phyloP scores from a whole-genome alignment of 2,329 filamentous ascomycete species.

The Stemphylium lycopersici region DNA sequence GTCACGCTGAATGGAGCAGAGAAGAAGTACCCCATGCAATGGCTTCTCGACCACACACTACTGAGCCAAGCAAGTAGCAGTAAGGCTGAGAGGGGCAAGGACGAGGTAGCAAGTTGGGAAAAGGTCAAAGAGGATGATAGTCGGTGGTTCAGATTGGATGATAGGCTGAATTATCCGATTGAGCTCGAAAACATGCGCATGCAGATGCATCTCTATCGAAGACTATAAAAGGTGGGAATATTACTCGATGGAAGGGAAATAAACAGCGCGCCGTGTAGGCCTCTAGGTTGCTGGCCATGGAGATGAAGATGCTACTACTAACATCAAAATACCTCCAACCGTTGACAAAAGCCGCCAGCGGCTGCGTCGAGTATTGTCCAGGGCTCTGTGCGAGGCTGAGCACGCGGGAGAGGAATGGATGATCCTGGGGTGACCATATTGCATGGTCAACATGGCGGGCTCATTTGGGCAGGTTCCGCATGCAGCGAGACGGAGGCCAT shows the following conservation, averaged over 20 bases:
- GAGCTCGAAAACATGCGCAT: constrained; percentile 93
- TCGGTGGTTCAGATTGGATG: constrained; percentile 77
- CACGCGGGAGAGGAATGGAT: no score
- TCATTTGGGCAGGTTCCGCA: no score
- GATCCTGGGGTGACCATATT: no score
- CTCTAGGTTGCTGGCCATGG: not conserved
- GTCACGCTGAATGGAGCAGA: constrained; percentile 64
- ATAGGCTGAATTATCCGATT: constrained; percentile 76
- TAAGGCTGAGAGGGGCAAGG: constrained; percentile 17
- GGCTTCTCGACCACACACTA: constrained; percentile 84
- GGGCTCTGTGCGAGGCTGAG: no score
- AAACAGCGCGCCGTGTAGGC: not conserved
- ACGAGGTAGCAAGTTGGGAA: constrained; percentile 63
- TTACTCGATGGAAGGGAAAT: not conserved
- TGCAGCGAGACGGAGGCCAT: no score
- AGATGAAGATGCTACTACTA: not conserved
- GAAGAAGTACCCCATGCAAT: constrained; percentile 89
- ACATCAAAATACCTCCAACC: not conserved
- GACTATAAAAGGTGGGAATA: constrained; percentile 4
- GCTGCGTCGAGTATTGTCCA: no score
- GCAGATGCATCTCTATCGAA: constrained; percentile 80
- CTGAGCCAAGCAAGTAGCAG: constrained; percentile 45
- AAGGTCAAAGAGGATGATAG: constrained; percentile 78
- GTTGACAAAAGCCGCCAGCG: no score
- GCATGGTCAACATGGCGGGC: no score